phyloP scores from a whole-genome alignment of 139 green algal genomes.

The Coelastrella sp. region DNA sequence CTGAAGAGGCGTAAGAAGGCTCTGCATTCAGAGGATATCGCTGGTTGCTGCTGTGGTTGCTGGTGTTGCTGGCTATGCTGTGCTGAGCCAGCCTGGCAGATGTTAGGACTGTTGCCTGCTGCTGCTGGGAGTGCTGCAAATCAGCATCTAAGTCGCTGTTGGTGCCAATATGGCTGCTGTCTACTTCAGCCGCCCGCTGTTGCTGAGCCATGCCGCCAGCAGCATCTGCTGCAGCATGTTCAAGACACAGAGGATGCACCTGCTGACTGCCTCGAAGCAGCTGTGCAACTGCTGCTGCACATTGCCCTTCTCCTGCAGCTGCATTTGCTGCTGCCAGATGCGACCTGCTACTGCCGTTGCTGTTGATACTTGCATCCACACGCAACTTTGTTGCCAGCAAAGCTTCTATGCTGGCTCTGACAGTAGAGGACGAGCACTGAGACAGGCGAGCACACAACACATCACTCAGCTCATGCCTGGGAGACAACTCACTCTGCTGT shows the following conservation, averaged over 20 bases:
- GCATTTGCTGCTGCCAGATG: not conserved
- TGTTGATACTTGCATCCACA: not conserved
- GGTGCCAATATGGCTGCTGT: too few species aligned
- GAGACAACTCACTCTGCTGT: too few species aligned
- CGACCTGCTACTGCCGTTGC: conserved; percentile 12
- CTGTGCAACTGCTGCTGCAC: conserved; percentile 1
- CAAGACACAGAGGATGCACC: too few species aligned
- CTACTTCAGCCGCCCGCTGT: not conserved
- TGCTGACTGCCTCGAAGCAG: not conserved
- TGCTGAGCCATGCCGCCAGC: not conserved
- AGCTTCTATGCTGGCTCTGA: conserved; percentile 11
- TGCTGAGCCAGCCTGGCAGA: conserved; percentile 6
- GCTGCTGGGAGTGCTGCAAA: not conserved
- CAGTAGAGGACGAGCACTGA: not conserved
- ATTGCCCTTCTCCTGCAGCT: not conserved
- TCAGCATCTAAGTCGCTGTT: not conserved
- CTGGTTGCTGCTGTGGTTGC: not conserved
- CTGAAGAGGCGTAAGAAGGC: not conserved
- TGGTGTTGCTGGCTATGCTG: conserved; percentile 11
- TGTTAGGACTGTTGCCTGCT: not conserved
- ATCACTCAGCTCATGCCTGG: not conserved
- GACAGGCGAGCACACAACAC: not conserved
- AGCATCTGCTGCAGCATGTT: not conserved
- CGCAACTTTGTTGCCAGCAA: not conserved
- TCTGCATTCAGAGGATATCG: not conserved